Conservation (phyloP, 352 stramenopile species). For the Globisporangium irregulare region DNA sequence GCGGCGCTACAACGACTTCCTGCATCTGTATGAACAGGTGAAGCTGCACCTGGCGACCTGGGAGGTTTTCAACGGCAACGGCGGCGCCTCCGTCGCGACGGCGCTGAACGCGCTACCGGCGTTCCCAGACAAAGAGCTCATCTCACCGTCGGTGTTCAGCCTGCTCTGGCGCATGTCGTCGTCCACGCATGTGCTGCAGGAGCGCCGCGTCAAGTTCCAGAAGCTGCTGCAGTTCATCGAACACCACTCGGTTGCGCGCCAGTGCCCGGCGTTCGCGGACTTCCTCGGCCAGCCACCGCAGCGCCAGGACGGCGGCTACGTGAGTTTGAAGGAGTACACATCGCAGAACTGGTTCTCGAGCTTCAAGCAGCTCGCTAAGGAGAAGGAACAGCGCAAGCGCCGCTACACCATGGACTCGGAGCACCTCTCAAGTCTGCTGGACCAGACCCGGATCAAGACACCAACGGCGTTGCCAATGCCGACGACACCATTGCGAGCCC, state of each 20-base stretch:
- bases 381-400: slow-evolving; percentile 28
- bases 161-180: slow-evolving; percentile 49
- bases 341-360: slow-evolving; percentile 61
- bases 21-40: slow-evolving; percentile 49
- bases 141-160: slow-evolving; percentile 44
- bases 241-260: slow-evolving; percentile 35
- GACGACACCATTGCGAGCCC: neutral
- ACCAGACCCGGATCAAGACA: slow-evolving; percentile 3
- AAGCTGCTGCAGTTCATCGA: slow-evolving; percentile 59
- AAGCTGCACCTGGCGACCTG: slow-evolving; percentile 21
- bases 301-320: slow-evolving; percentile 53
- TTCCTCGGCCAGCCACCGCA: slow-evolving; percentile 68
- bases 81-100: too few species aligned
- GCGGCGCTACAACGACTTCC: slow-evolving; percentile 67
- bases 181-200: slow-evolving; percentile 44
- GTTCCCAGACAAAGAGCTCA: slow-evolving; percentile 57
- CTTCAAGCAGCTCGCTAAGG: slow-evolving; percentile 53
- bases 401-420: slow-evolving; percentile 27
- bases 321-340: slow-evolving; percentile 74
- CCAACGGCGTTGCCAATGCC: neutral
- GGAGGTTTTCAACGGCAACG: slow-evolving; percentile 13
- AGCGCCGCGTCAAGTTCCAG: slow-evolving; percentile 52
- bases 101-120: slow-evolving; percentile 24
- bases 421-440: slow-evolving; percentile 12
- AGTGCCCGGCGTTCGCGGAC: slow-evolving; percentile 31